Evolutionary conservation across 108 stramenopile species (phyloP).

Genomic region (Nannochloropsis salina): DNA sequence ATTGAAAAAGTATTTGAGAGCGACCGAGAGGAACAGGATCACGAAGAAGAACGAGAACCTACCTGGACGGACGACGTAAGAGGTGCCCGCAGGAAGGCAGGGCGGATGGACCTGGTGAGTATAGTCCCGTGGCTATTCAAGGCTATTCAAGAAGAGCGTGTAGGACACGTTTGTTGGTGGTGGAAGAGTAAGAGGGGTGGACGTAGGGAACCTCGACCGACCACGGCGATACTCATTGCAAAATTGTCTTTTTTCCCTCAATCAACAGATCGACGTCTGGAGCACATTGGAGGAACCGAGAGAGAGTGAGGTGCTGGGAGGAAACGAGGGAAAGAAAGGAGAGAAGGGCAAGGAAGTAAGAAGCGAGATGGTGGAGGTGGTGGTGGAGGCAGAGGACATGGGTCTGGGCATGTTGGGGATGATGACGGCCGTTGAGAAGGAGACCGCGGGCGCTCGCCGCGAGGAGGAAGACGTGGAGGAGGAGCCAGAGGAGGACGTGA

Average conservation of each 20-base stretch:
- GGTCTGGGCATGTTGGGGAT: background rate
- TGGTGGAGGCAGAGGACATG: background rate
- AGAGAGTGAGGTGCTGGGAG: too few species aligned
- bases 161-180: too few species aligned
- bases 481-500: background rate
- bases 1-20: background rate
- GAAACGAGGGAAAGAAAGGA: background rate
- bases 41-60: background rate
- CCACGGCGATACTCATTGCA: too few species aligned
- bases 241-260: too few species aligned
- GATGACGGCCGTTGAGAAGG: slow-evolving; percentile 4
- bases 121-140: too few species aligned
- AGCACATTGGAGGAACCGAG: too few species aligned
- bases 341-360: background rate
- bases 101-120: background rate
- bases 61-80: background rate
- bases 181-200: too few species aligned
- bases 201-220: too few species aligned
- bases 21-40: background rate
- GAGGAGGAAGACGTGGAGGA: background rate
- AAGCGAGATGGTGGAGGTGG: background rate
- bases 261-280: too few species aligned
- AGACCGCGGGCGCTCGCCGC: background rate
- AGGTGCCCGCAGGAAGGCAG: background rate
- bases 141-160: too few species aligned